Percentiles rank a stretch among this genome's conserved stretches.
These are phyloP conservation scores for Kluyveromyces siamensis DNA, from an alignment of 805 yeast genomes.

Conservation along the genomic window DNA sequence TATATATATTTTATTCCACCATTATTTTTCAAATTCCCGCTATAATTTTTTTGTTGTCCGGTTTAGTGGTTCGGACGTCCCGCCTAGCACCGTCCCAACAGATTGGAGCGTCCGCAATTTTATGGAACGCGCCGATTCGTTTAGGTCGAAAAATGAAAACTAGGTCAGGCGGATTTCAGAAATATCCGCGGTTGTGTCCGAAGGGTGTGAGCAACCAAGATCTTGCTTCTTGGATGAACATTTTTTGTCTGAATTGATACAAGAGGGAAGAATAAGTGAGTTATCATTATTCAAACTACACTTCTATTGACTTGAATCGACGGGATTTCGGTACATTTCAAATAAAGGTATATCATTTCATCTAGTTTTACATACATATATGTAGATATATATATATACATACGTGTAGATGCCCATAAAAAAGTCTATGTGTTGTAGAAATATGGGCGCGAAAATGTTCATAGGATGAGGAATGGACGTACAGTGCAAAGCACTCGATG, in stretches of 20 bases:
- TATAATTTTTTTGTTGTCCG: neutral
- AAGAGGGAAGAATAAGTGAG: neutral
- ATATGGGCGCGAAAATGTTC: too few species aligned
- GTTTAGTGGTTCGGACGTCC: neutral
- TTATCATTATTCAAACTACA: too few species aligned
- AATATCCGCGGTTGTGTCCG: neutral
- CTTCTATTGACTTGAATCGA: too few species aligned
- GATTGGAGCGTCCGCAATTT: neutral
- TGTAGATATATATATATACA: neutral
- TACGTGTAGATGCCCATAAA: neutral
- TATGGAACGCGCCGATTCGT: neutral
- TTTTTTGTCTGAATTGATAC: neutral
- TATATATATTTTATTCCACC: neutral
- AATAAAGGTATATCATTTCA: neutral
- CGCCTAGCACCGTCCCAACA: neutral
- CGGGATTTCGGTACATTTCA: neutral
- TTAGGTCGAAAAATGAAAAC: neutral
- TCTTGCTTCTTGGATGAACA: neutral
- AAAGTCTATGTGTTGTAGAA: too few species aligned
- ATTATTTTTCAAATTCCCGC: neutral
- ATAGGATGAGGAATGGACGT: neutral
- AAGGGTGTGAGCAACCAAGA: neutral
- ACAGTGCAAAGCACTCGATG: neutral
- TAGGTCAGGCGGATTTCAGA: neutral
- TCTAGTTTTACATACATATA: neutral